A percentile compares a stretch with the other conserved stretches of the same genome.
phyloP scores from a whole-genome alignment of 2,329 filamentous ascomycete genomes.

The Trematosphaeria pertusa region DNA sequence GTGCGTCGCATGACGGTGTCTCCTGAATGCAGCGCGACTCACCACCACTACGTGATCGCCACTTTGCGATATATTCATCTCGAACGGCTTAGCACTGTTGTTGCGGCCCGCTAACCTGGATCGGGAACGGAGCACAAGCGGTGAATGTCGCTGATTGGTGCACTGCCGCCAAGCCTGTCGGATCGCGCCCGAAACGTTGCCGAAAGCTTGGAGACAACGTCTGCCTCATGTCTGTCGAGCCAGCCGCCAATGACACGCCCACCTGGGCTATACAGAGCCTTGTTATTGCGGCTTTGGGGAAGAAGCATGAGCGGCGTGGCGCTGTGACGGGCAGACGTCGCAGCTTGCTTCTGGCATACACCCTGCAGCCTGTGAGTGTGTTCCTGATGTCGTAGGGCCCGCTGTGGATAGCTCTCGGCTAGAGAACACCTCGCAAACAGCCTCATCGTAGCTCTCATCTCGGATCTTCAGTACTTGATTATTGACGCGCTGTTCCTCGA shows the following conservation, averaged over 20 bases:
- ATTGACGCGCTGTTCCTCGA: too few species aligned
- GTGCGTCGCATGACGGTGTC: slow-evolving; percentile 31
- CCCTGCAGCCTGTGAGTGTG: background rate
- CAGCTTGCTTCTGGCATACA: slow-evolving; percentile 6
- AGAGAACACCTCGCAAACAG: slow-evolving; percentile 12
- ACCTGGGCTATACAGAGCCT: slow-evolving; percentile 11
- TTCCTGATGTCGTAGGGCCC: background rate
- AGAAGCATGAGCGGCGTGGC: slow-evolving; percentile 1
- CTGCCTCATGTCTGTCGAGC: slow-evolving; percentile 31
- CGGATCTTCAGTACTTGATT: too few species aligned
- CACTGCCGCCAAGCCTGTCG: slow-evolving; percentile 19
- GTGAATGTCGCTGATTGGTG: slow-evolving; percentile 27
- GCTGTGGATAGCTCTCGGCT: too few species aligned
- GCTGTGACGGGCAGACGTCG: slow-evolving; percentile 3
- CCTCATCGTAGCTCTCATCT: too few species aligned
- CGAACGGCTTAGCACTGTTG: background rate
- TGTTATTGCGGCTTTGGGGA: background rate
- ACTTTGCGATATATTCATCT: slow-evolving; percentile 5
- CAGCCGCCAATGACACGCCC: slow-evolving; percentile 15
- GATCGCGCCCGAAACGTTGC: slow-evolving; percentile 25
- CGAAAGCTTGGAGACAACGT: slow-evolving; percentile 38
- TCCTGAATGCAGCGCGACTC: slow-evolving; percentile 24
- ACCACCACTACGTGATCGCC: slow-evolving; percentile 18
- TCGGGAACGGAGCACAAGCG: slow-evolving; percentile 11
- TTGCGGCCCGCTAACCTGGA: slow-evolving; percentile 2